Base-by-base conservation (phyloP, 768 basidiomycete species). In the Boletus rex-veris region DNA sequence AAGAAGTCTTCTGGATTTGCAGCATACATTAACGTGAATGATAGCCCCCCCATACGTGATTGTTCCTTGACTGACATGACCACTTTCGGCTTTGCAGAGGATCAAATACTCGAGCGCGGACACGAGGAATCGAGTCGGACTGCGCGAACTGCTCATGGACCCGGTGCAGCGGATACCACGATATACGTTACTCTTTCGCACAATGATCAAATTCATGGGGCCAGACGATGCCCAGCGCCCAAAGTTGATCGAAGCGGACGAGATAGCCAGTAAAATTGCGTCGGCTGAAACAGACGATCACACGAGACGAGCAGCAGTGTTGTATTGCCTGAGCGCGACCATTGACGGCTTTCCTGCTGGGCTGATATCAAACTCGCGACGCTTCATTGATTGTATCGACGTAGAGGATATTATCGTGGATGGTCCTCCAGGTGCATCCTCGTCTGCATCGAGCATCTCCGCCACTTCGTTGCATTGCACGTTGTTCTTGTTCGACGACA, bases 131-230 rank as follows among this genome's bases (percentile, higher is more conserved):
- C 89, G 92, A 38, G 81, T 96, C 52, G 93, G 91, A 41, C 76
- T 98, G 50, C 81, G 94, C 26, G 94, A 96, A 67, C 81, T 97
- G 45, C 78, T 98, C 19, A 96, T 96, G 86, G 95, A 98, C 60
- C 95, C 95, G 15, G 92, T 97, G 6, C 95, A 98, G 65, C 85
- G 95, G 33, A 92, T 98, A 64, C 94, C 95, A 5, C 80, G 96
- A 59, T 98, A 98, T 71, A 95, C 92, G 1, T 77, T 98, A 24
- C 79, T 98, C 59, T 92, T 96, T 71, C 87, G 91, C 54, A 90
- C 81, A 6, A 98, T 98, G 87, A 75, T 95, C 64, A 92, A 94
- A 71, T 81, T 90, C 64, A 90, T 98, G 88, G 79, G 82, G 14
- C 81, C 80, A 0, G 77, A 78, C 45, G 92, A 97, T 63, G 79